Evolutionary conservation across 257 asterid genomes (phyloP).

Genomic region (Forsythia viridissima): DNA sequence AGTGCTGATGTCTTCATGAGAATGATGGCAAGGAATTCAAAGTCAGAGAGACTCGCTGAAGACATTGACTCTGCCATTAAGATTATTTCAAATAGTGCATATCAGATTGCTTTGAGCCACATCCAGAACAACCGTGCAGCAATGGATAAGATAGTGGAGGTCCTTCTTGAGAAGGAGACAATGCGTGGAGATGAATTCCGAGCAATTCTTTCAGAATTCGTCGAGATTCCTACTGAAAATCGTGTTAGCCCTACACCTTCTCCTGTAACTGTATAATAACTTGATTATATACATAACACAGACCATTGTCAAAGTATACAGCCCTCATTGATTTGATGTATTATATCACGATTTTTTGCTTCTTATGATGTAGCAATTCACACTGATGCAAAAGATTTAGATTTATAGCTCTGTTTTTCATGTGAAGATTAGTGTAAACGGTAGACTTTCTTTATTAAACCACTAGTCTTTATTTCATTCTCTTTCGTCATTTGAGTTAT

Average conservation of each 20-base stretch:
- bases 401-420: background rate
- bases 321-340: constrained; percentile 17
- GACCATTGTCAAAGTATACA: constrained; percentile 7
- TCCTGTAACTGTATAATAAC: constrained; percentile 56
- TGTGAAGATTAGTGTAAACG: background rate
- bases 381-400: background rate
- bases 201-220: constrained; percentile 77
- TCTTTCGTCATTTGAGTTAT: background rate
- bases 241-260: constrained; percentile 57
- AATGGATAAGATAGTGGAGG: constrained; percentile 86
- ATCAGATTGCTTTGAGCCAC: constrained; percentile 74
- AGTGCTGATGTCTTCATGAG: constrained; percentile 86
- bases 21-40: constrained; percentile 97
- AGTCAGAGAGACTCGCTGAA: constrained; percentile 96
- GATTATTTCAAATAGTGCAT: constrained; percentile 75
- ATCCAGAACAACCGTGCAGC: constrained; percentile 88
- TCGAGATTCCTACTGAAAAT: constrained; percentile 79
- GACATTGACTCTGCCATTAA: constrained; percentile 88
- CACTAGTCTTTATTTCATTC: background rate
- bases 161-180: constrained; percentile 92
- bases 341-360: background rate
- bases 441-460: background rate
- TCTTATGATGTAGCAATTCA: background rate
- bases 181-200: constrained; percentile 91
- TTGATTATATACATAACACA: constrained; percentile 7